Conservation (phyloP, 441 rosid genomes). For the Gossypium lobatum region DNA sequence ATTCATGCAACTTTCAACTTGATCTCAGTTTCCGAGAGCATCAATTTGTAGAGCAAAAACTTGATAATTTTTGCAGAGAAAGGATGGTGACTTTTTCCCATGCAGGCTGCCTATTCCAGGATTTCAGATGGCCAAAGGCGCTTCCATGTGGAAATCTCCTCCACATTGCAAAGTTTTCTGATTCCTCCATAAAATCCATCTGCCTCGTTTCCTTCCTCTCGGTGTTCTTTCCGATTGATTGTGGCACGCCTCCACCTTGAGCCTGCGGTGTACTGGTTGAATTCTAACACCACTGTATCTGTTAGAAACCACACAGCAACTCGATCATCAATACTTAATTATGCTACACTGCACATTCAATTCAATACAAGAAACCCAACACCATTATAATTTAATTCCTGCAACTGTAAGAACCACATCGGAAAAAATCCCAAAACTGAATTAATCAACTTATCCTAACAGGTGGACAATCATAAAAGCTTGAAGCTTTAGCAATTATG, state of each 20-base stretch:
- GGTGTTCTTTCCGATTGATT: conserved; percentile 53
- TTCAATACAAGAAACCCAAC: background rate
- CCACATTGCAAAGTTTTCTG: conserved; percentile 35
- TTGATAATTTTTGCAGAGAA: background rate
- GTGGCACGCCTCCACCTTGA: conserved; percentile 70
- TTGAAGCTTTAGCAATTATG: background rate
- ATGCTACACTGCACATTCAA: background rate
- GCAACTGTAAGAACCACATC: too few relatives aligned
- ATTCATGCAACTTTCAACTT: too few relatives aligned
- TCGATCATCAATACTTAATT: background rate
- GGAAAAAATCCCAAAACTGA: background rate
- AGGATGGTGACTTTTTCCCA: background rate
- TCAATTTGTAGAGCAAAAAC: too few relatives aligned
- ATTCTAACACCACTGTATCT: conserved; percentile 64
- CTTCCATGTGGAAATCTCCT: conserved; percentile 64
- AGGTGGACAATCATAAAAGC: background rate
- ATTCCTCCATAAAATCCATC: conserved; percentile 91
- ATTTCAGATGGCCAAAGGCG: conserved; percentile 58
- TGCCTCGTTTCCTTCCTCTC: conserved; percentile 75
- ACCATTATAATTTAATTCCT: background rate
- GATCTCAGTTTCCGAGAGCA: too few relatives aligned
- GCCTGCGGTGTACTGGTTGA: conserved; percentile 65
- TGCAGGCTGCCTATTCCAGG: conserved; percentile 36
- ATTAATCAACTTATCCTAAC: background rate
- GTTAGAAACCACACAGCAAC: conserved; percentile 18